Evolutionary conservation across 1,284 basidiomycete genomes (phyloP), one percentile per base, ranked within the genome.

Genomic region (Bondarzewia mesenterica): DNA sequence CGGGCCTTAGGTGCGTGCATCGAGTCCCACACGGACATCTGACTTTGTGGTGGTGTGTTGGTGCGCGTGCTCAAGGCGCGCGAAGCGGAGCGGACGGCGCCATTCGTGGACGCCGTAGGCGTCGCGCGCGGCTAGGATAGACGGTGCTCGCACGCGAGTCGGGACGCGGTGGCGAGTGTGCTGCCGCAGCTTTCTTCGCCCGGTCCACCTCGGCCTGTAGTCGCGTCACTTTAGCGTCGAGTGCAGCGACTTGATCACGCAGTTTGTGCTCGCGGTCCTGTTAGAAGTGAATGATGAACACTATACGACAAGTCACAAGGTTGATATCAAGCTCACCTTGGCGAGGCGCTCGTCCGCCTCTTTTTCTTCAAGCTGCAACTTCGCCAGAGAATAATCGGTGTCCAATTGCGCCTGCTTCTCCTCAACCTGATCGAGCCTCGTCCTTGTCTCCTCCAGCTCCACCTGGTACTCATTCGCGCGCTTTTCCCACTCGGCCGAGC

Each of bases 401-500:
- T 87, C 83, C 35, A 88, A 64, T 60, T 86, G 84, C 16, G 67
- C 60, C 16, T 78, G 75, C 0, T 68, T 71, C 58, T 84, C 78
- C 54, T 89, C 85, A 5, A 73, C 68, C 43, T 84, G 76, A 39
- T 89, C 82, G 14, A 86, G 61, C 57, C 75, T 74, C 42, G 75
- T 78, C 51, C 72, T 73, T 15, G 71, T 72, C 51, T 72, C 58
- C 57, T 84, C 80, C 15, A 88, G 63, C 50, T 82, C 73, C 16
- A 67, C 67, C 61, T 88, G 82, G 46, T 74, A 73, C 52, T 85
- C 83, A 58, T 80, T 81, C n/a, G 83, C 77, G 36, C 80, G 80
- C 54, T 74, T 75, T 64, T 90, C 87, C 85, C 85, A 89, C 55
- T 90, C 88, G 2, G 75, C 67, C 3, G 83, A 73, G 29, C 85